These are phyloP conservation scores for Kurtzmaniella quercitrusa DNA, from an alignment of 1,139 yeast species.

Conservation along the genomic window DNA sequence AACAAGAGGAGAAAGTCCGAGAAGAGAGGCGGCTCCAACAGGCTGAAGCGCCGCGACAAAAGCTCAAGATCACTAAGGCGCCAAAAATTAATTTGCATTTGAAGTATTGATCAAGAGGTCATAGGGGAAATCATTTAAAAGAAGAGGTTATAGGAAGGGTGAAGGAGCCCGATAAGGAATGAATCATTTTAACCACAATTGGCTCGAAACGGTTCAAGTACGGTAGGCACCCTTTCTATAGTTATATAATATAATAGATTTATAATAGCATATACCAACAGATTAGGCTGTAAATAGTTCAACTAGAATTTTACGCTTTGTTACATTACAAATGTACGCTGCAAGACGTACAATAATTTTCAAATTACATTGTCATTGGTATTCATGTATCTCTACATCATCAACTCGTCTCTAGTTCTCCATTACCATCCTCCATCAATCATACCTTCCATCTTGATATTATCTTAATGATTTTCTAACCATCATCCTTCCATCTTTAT, in stretches of 20 bases:
- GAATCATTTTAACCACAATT: no score
- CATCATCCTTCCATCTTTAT: neutral
- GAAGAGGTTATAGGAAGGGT: no score
- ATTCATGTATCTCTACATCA: neutral
- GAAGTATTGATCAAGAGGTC: neutral
- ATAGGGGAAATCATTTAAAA: neutral
- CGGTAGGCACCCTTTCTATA: no score
- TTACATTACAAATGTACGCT: neutral
- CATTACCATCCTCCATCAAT: no score
- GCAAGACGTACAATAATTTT: neutral
- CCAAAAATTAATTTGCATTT: conserved; percentile 6
- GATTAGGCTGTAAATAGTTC: no score
- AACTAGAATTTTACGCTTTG: no score
- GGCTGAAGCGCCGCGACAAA: conserved; percentile 6
- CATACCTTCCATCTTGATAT: neutral
- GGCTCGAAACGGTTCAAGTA: no score
- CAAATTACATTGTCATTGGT: neutral
- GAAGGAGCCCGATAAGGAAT: no score
- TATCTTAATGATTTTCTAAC: no score
- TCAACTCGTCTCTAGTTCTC: no score
- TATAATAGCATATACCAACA: no score
- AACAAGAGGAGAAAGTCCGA: conserved; percentile 5
- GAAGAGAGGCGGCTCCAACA: conserved; percentile 9
- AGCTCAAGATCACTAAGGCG: conserved; percentile 6
- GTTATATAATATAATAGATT: no score